Evolutionary conservation across 208 protist species (phyloP).

Genomic region (Acanthamoeba sp.): DNA sequence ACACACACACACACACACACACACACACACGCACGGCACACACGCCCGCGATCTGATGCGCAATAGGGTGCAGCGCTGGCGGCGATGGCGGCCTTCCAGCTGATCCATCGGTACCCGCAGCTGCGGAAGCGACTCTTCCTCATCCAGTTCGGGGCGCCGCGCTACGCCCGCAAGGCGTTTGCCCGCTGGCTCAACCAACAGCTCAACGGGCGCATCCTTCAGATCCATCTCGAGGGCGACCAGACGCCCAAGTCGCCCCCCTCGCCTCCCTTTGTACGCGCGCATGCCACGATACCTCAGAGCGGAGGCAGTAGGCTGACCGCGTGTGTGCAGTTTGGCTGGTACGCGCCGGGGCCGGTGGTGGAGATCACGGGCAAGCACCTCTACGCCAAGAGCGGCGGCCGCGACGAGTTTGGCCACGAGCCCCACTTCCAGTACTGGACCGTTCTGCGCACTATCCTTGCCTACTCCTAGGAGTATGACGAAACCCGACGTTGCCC

Average conservation of each 20-base stretch:
- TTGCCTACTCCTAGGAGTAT: not conserved
- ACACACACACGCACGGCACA: not conserved
- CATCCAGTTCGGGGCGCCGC: conserved; percentile 58
- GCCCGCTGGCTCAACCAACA: conserved; percentile 25
- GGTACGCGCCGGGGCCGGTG: conserved; percentile 44
- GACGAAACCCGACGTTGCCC: not conserved
- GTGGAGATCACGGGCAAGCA: conserved; percentile 32
- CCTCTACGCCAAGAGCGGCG: not conserved
- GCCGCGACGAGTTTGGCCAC: not conserved
- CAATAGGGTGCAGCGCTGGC: conserved; percentile 46
- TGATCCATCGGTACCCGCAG: conserved; percentile 34
- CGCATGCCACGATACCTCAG: not conserved
- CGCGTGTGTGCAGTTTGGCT: conserved; percentile 25
- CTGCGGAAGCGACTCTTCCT: not conserved
- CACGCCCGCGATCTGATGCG: not conserved
- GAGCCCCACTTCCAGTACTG: conserved; percentile 69
- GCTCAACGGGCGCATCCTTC: conserved; percentile 21
- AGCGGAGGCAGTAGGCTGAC: too few relatives aligned
- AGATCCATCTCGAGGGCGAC: conserved; percentile 43
- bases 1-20: too few relatives aligned
- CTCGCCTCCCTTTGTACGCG: conserved; percentile 60
- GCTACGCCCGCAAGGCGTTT: conserved; percentile 46
- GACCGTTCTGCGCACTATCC: conserved; percentile 42
- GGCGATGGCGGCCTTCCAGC: conserved; percentile 49
- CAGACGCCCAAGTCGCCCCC: conserved; percentile 48